Evolutionary conservation across 1,284 basidiomycete genomes (phyloP), one percentile per base, ranked within the genome.

Genomic region (Fistulina hepatica): DNA sequence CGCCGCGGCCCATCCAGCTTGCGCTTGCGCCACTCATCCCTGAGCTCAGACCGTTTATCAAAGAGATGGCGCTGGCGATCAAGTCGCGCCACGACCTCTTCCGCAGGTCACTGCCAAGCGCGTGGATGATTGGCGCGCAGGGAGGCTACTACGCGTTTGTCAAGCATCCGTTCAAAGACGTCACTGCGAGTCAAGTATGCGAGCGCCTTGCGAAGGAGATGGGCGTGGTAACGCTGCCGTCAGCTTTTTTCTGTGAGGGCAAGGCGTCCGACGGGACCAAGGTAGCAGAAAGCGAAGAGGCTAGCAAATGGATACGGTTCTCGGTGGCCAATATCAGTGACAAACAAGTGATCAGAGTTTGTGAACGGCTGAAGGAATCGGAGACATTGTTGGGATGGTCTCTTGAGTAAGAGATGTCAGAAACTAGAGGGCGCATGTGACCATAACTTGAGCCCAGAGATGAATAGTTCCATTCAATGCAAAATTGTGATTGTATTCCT

Each of bases 301-400:
- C 61, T 44, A 62, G 69, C 12, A 56, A 69, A 34, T 88, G 78
- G 77, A 61, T 89, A 11, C 63, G 85, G 44, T 83, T 89, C 54
- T 82, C 82, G 6, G 78, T 90, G 4, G 82, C 84, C n/a, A 91
- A 89, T 53, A 74, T 89, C 13, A 64, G 67, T 26, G 76, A 83
- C 38, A 71, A 72, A 25, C 67, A 71, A 45, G 67, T 88, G 1
- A 50, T 56, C 42, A 53, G 58, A 34, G 75, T 81, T 1, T 83
- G 78, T 42, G 64, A 64, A 46, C 62, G 84, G 41, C 52, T 89
- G 48, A 50, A 40, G 27, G 30, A 40, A 26, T 24, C 21, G 31
- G 15, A 28, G 24, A 33, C 19, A 39, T 21, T 21, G 21, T n/a
- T 20, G 11, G n/a, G 27, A 25, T 30, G 26, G 31, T 37, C 21